Conservation (phyloP, 495 filamentous ascomycete species). For the Aspergillus sparsus region DNA sequence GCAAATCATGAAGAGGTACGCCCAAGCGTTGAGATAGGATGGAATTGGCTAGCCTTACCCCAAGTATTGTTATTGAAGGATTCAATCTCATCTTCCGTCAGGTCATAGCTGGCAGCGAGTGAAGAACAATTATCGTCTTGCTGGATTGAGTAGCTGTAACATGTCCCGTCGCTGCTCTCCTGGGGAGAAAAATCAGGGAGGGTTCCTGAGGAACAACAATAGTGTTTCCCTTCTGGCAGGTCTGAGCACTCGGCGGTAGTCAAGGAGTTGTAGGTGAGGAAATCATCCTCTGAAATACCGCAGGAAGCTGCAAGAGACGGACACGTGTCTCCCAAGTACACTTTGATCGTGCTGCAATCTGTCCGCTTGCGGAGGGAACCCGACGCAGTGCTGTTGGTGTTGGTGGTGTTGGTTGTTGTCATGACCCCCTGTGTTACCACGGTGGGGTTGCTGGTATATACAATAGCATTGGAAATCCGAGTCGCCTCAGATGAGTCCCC, state of each 20-base stretch:
- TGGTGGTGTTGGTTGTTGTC: too few relatives aligned
- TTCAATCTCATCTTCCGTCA: constrained; percentile 36
- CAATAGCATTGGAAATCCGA: too few relatives aligned
- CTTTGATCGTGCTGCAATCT: constrained; percentile 31
- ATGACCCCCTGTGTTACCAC: too few relatives aligned
- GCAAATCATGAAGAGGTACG: too few relatives aligned
- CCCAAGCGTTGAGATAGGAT: too few relatives aligned
- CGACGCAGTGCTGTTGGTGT: too few relatives aligned
- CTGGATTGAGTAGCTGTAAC: constrained; percentile 34
- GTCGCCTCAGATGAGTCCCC: too few relatives aligned
- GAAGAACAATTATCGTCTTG: constrained; percentile 32
- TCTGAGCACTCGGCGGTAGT: constrained; percentile 35
- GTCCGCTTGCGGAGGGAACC: too few relatives aligned
- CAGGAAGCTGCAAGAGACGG: constrained; percentile 41
- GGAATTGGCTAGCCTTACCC: too few relatives aligned
- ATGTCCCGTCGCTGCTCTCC: constrained; percentile 44
- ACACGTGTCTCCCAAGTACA: constrained; percentile 38
- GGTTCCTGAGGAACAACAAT: constrained; percentile 50
- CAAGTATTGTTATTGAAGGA: constrained; percentile 43
- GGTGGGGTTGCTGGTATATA: too few relatives aligned
- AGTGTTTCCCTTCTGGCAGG: constrained; percentile 36
- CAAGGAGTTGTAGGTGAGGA: constrained; percentile 46
- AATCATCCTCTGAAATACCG: constrained; percentile 40
- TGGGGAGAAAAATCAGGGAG: constrained; percentile 43
- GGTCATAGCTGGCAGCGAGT: constrained; percentile 27